A percentile compares a stretch with the other conserved stretches of the same genome.
Evolutionary conservation across 1,284 basidiomycete genomes (phyloP).

Genomic region (Leucoagaricus sp.): DNA sequence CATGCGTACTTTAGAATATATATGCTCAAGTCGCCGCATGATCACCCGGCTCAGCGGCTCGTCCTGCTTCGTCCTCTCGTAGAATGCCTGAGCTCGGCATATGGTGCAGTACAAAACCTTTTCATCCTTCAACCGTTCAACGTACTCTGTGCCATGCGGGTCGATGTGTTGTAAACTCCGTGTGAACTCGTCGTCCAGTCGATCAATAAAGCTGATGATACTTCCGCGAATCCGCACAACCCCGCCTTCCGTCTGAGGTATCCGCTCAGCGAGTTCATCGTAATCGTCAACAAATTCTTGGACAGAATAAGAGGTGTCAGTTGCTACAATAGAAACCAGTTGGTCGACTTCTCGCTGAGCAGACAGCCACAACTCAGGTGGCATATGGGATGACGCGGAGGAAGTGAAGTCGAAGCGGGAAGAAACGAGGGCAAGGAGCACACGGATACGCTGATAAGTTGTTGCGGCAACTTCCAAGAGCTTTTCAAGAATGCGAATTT

Average conservation of each 20-base stretch:
- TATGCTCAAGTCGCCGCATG: conserved; percentile 96
- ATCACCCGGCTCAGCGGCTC: conserved; percentile 88
- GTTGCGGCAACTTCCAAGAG: conserved; percentile 88
- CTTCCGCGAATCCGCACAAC: conserved; percentile 85
- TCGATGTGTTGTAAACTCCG: conserved; percentile 98
- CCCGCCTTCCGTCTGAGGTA: conserved; percentile 72
- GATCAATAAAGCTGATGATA: conserved; percentile 93
- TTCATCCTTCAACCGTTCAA: conserved; percentile 95
- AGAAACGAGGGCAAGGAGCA: conserved; percentile 91
- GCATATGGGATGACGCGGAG: conserved; percentile 86
- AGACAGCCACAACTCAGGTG: conserved; percentile 88
- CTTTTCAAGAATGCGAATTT: conserved; percentile 89
- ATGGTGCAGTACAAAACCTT: conserved; percentile 93
- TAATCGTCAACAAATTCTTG: conserved; percentile 92
- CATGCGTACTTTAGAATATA: conserved; percentile 90
- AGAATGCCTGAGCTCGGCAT: conserved; percentile 89
- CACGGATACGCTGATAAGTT: conserved; percentile 91
- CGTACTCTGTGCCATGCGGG: conserved; percentile 97
- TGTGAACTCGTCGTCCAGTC: conserved; percentile 98
- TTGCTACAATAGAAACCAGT: conserved; percentile 77
- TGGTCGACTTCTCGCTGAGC: conserved; percentile 90
- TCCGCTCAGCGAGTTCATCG: conserved; percentile 88
- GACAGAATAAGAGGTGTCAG: conserved; percentile 77
- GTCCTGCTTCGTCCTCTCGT: conserved; percentile 76
- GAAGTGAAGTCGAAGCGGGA: conserved; percentile 98